Conservation (phyloP, 371 early-diverging fungal genomes). For the Mucor lusitanicus region DNA sequence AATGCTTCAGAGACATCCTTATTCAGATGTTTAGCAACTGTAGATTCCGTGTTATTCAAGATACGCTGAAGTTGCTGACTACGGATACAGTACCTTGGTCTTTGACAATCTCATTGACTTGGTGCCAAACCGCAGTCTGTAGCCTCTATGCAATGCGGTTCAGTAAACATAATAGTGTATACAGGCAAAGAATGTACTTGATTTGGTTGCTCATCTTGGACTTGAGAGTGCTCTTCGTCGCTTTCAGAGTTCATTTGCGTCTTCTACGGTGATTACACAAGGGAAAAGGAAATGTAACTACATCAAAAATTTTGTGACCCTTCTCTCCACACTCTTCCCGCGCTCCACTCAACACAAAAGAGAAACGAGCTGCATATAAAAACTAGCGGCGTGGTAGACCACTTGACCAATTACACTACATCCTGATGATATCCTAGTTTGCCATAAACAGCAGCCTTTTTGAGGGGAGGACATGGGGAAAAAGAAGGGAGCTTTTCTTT, state of each 20-base stretch:
- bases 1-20: constrained; percentile 18
- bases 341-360: background rate
- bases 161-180: background rate
- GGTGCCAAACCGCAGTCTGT: constrained; percentile 14
- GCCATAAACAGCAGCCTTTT: constrained; percentile 3
- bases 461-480: background rate
- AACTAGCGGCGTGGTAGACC: background rate
- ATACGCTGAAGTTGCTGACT: background rate
- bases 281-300: background rate
- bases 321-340: background rate
- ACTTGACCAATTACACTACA: background rate
- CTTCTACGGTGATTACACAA: background rate
- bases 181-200: background rate
- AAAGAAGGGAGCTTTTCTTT: background rate
- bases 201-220: background rate
- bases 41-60: background rate
- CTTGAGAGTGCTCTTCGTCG: background rate
- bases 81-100: constrained; percentile 11
- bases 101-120: constrained; percentile 11
- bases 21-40: constrained; percentile 6
- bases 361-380: background rate
- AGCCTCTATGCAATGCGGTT: constrained; percentile 9
- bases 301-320: background rate
- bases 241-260: background rate
- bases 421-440: background rate